These are phyloP conservation scores for Mallotus japonicus DNA, from an alignment of 441 rosid genomes.

Conservation along the genomic window DNA sequence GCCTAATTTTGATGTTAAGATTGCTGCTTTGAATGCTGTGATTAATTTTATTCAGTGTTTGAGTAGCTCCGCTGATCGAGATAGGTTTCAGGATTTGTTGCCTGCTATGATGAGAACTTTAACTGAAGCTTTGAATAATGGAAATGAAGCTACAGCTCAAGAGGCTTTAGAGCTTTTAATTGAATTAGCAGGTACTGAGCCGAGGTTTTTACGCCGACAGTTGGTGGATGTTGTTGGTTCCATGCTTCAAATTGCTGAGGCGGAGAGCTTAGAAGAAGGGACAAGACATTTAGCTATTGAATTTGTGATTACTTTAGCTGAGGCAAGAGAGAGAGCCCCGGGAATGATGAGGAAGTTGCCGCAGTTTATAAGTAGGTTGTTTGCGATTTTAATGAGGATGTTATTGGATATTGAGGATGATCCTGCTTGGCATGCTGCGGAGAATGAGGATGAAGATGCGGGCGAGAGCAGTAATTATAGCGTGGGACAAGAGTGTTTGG, in stretches of 20 bases:
- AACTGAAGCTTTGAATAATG: slow-evolving; percentile 88
- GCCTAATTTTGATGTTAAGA: slow-evolving; percentile 75
- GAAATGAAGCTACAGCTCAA: slow-evolving; percentile 90
- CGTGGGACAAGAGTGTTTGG: slow-evolving; percentile 97
- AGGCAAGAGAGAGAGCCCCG: slow-evolving; percentile 96
- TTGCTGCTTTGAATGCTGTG: slow-evolving; percentile 90
- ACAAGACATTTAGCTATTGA: slow-evolving; percentile 90
- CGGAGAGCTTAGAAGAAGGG: slow-evolving; percentile 89
- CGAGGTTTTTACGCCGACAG: slow-evolving; percentile 84
- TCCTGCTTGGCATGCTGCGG: slow-evolving; percentile 89
- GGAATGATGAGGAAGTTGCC: slow-evolving; percentile 99
- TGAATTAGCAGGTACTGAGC: slow-evolving; percentile 96
- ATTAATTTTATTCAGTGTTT: slow-evolving; percentile 91
- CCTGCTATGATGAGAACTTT: slow-evolving; percentile 94
- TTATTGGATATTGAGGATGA: slow-evolving; percentile 91
- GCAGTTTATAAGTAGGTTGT: slow-evolving; percentile 84
- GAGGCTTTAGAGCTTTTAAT: slow-evolving; percentile 93
- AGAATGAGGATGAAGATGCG: slow-evolving; percentile 90
- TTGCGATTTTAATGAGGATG: slow-evolving; percentile 87
- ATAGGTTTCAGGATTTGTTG: slow-evolving; percentile 90
- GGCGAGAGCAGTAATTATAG: slow-evolving; percentile 92
- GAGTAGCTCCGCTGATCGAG: slow-evolving; percentile 66
- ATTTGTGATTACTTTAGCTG: slow-evolving; percentile 87
- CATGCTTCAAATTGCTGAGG: slow-evolving; percentile 96
- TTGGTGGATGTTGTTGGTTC: slow-evolving; percentile 86